Conservation (phyloP, 2,329 filamentous ascomycete species). For the Botrytis elliptica region DNA sequence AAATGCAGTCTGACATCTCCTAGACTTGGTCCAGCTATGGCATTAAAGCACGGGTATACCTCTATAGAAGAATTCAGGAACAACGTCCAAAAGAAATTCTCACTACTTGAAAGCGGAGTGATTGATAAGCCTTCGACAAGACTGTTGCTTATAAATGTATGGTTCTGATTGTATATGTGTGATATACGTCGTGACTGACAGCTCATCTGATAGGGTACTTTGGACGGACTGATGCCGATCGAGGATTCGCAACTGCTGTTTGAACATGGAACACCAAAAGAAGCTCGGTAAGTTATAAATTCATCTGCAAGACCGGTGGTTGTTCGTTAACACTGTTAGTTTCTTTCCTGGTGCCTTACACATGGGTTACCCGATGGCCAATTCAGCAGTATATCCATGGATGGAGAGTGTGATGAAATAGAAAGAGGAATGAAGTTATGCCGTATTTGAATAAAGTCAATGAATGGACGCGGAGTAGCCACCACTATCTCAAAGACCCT, state of each 20-base stretch:
- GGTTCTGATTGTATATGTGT: constrained; percentile 29
- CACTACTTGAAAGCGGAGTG: constrained; percentile 58
- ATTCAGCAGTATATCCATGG: constrained; percentile 58
- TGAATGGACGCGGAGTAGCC: neutral
- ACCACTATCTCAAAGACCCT: neutral
- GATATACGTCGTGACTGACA: neutral
- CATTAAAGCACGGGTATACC: constrained; percentile 61
- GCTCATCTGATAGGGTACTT: constrained; percentile 48
- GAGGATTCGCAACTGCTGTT: constrained; percentile 65
- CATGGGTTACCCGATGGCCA: constrained; percentile 66
- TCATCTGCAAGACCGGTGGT: neutral
- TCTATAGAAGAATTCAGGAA: constrained; percentile 55
- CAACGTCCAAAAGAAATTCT: constrained; percentile 59
- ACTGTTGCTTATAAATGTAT: constrained; percentile 59
- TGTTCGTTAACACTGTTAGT: constrained; percentile 26
- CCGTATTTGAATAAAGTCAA: neutral
- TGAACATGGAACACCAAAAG: constrained; percentile 64
- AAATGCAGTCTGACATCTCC: constrained; percentile 14
- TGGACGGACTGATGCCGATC: constrained; percentile 66
- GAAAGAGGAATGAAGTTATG: neutral
- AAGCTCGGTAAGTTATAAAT: constrained; percentile 49
- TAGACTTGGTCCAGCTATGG: constrained; percentile 54
- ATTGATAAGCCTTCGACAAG: constrained; percentile 55
- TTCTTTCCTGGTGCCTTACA: constrained; percentile 61
- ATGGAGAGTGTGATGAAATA: constrained; percentile 51